phyloP scores from a whole-genome alignment of 1,139 yeast genomes.

The Candida dubliniensis region DNA sequence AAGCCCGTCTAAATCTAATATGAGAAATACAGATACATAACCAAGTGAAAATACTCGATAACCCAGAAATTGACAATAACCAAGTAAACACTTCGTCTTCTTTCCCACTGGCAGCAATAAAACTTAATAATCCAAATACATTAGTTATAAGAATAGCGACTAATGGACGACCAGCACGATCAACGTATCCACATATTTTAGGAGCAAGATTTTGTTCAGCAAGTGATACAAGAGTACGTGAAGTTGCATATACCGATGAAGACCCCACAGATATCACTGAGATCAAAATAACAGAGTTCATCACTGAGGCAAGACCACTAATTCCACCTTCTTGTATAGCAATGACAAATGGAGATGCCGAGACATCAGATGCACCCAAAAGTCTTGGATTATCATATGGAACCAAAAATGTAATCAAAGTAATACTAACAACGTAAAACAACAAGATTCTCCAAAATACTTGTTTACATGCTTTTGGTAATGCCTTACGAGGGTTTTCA shows the following conservation, averaged over 20 bases:
- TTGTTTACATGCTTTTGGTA: conserved; percentile 45
- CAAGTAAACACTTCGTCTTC: conserved; percentile 36
- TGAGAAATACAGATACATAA: conserved; percentile 38
- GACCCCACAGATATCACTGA: conserved; percentile 53
- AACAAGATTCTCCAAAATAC: conserved; percentile 47
- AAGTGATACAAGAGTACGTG: conserved; percentile 32
- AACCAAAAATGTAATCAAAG: conserved; percentile 39
- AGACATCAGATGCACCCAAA: conserved; percentile 28
- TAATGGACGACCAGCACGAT: conserved; percentile 33
- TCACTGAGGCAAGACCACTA: conserved; percentile 52
- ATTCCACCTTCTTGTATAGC: conserved; percentile 56
- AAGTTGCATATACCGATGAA: conserved; percentile 35
- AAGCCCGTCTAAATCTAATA: conserved; percentile 38
- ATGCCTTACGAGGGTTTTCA: conserved; percentile 35
- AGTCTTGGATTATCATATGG: conserved; percentile 33
- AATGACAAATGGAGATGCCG: conserved; percentile 46
- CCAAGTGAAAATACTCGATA: conserved; percentile 44
- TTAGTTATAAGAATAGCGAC: conserved; percentile 31
- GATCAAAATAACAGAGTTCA: conserved; percentile 50
- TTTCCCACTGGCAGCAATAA: conserved; percentile 36
- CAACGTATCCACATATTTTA: conserved; percentile 31
- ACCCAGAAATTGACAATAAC: conserved; percentile 40
- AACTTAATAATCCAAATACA: conserved; percentile 33
- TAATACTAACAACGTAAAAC: conserved; percentile 40
- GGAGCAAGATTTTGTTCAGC: conserved; percentile 37